phyloP scores from a whole-genome alignment of 495 filamentous ascomycete genomes.

The Hypoxylon lenormandii region DNA sequence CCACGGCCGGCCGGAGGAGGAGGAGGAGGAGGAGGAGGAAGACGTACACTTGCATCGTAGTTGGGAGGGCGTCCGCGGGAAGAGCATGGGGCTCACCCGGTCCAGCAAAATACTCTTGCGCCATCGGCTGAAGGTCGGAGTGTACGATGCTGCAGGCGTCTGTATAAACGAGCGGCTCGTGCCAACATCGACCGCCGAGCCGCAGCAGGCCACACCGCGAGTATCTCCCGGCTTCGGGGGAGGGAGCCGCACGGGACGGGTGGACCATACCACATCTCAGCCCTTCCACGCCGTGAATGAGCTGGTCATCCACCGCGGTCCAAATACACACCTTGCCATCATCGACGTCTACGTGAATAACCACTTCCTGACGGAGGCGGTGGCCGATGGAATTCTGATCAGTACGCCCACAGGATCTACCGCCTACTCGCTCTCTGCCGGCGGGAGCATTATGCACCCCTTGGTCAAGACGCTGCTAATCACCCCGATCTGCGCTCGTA shows the following conservation, averaged over 20 bases:
- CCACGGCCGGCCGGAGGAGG: slow-evolving; percentile 36
- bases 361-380: slow-evolving; percentile 87
- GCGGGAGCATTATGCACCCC: slow-evolving; percentile 95
- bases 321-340: slow-evolving; percentile 87
- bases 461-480: slow-evolving; percentile 86
- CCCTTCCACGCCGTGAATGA: slow-evolving; percentile 94
- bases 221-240: slow-evolving; percentile 6
- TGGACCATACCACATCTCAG: slow-evolving; percentile 44
- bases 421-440: slow-evolving; percentile 89
- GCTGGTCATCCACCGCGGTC: slow-evolving; percentile 89
- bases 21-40: slow-evolving; percentile 45
- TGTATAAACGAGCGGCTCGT: slow-evolving; percentile 63
- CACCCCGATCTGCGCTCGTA: slow-evolving; percentile 93
- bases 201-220: slow-evolving; percentile 54
- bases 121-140: slow-evolving; percentile 83
- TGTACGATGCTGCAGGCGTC: slow-evolving; percentile 74
- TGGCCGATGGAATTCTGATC: slow-evolving; percentile 94
- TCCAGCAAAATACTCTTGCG: slow-evolving; percentile 84
- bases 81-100: slow-evolving; percentile 80
- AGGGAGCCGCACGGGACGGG: slow-evolving; percentile 1
- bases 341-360: slow-evolving; percentile 87
- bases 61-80: slow-evolving; percentile 81
- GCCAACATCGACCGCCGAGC: slow-evolving; percentile 58
- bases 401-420: slow-evolving; percentile 94
- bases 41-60: slow-evolving; percentile 27